Base-by-base conservation (phyloP, 2,329 filamentous ascomycete species). In the Alternaria sp. region DNA sequence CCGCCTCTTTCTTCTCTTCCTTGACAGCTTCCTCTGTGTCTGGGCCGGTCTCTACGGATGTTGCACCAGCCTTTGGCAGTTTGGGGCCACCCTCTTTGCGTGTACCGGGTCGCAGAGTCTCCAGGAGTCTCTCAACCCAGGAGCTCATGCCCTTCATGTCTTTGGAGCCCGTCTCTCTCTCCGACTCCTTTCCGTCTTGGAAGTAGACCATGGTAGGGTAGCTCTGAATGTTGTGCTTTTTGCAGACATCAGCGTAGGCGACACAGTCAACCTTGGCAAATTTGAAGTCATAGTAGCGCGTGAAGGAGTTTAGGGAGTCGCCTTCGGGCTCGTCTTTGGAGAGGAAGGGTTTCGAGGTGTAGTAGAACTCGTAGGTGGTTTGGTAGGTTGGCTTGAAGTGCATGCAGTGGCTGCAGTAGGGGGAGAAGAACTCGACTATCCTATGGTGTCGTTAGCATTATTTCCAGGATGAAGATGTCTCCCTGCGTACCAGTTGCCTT, bases 311-410 rank as follows among this genome's bases (percentile, higher is more conserved):
- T 43, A 88, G 76, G 1, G 84, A 82, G 71, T 81, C 83, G 70
- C 77, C 81, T 28, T 79, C 74, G 45, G 81, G 82, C 10, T 82
- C 79, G 22, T 85, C 79, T 50, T 83, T 80, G 53, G 83, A 79
- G 10, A 63, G 57, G 27, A 90, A 81, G 16, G 91, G 90, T 71
- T 93, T 90, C 38, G 92, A 95, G 38, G 94, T 97, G 82, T 92
- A 89, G 82, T 97, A 99, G 80, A 90, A 97, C 81, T 99, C 95
- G 84, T 98, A 97, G 14, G 94, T 80, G 5, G 94, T 97, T 80
- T 98, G 93, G 84, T 89, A 97, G 52, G 88, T 90, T 8, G 95
- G 95, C 54, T 92, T 93, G 73, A 93, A 92, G 51, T 86, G 83
- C 76, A 86, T 85, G 82, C 94, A 97, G 79, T 97, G 93, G 48